These are phyloP conservation scores for Prinsepia uniflora DNA, from an alignment of 306 rosid genomes.

Conservation along the genomic window DNA sequence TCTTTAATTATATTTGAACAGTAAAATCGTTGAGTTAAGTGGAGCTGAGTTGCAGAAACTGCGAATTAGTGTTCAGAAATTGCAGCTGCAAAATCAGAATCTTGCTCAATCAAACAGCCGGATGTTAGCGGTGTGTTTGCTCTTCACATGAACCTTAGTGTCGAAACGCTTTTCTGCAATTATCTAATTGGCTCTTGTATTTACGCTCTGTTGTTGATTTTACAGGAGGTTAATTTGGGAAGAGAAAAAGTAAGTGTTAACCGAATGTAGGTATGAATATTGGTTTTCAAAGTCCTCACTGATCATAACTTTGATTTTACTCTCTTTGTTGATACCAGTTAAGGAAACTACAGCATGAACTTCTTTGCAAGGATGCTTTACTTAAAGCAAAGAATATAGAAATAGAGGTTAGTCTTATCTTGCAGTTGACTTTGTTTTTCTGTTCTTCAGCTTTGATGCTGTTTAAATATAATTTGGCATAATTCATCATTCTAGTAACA, in stretches of 20 bases:
- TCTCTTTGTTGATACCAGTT: slow-evolving; percentile 40
- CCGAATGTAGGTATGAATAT: neutral
- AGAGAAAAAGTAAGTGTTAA: slow-evolving; percentile 57
- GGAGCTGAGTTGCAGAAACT: slow-evolving; percentile 66
- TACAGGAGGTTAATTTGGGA: slow-evolving; percentile 78
- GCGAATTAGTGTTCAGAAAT: slow-evolving; percentile 55
- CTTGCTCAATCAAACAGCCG: slow-evolving; percentile 80
- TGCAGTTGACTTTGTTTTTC: no score
- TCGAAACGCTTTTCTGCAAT: neutral
- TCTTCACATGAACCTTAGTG: neutral
- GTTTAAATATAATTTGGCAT: neutral
- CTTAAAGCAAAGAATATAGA: slow-evolving; percentile 42
- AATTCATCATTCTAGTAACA: neutral
- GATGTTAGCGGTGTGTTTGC: slow-evolving; percentile 55
- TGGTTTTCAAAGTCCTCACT: neutral
- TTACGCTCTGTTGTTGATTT: slow-evolving; percentile 17
- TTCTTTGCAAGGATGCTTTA: slow-evolving; percentile 64
- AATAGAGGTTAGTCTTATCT: slow-evolving; percentile 37
- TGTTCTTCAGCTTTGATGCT: no score
- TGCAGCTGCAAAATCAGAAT: slow-evolving; percentile 77
- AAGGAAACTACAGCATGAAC: slow-evolving; percentile 66
- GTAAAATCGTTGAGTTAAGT: slow-evolving; percentile 57
- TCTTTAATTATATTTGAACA: slow-evolving; percentile 35
- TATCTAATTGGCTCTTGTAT: slow-evolving; percentile 3
- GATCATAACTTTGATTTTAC: neutral